A percentile compares a stretch with the other conserved stretches of the same genome.
Evolutionary conservation across 306 rosid genomes (phyloP).

Genomic region (Rosa persica): DNA sequence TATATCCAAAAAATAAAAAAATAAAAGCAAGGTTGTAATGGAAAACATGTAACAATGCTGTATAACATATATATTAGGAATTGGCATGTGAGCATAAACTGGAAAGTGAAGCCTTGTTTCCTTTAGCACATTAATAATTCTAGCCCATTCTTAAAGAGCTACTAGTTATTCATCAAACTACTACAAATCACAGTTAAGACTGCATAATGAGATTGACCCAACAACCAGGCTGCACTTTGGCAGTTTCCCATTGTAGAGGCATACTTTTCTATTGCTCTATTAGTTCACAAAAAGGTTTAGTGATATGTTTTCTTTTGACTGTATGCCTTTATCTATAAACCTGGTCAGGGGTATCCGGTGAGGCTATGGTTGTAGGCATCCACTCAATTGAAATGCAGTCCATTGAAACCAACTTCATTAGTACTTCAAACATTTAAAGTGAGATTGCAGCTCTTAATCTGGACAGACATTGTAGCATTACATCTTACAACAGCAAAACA

Average conservation of each 20-base stretch:
- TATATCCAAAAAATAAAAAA: not conserved
- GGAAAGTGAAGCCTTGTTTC: not conserved
- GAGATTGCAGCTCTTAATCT: not conserved
- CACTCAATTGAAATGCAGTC: not conserved
- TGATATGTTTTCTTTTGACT: not conserved
- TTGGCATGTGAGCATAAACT: not conserved
- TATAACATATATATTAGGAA: not conserved
- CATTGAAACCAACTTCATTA: not conserved
- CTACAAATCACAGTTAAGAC: not conserved
- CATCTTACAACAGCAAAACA: not conserved
- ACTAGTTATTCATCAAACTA: not conserved
- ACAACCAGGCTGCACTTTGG: not conserved
- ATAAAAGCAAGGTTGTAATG: not conserved
- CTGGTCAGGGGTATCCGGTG: not conserved
- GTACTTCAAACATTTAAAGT: not conserved
- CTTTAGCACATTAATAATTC: not conserved
- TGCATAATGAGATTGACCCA: not conserved
- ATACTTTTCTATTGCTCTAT: not conserved
- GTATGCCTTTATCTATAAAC: not conserved
- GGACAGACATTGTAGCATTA: not conserved
- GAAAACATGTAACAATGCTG: not conserved
- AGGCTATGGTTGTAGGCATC: not conserved
- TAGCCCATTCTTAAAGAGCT: not conserved
- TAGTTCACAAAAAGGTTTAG: not conserved
- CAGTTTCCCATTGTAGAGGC: not conserved